Percentiles rank a stretch among this genome's conserved stretches.
These are phyloP conservation scores for Bretziella fagacearum DNA, from an alignment of 2,329 filamentous ascomycete species.

Conservation along the genomic window DNA sequence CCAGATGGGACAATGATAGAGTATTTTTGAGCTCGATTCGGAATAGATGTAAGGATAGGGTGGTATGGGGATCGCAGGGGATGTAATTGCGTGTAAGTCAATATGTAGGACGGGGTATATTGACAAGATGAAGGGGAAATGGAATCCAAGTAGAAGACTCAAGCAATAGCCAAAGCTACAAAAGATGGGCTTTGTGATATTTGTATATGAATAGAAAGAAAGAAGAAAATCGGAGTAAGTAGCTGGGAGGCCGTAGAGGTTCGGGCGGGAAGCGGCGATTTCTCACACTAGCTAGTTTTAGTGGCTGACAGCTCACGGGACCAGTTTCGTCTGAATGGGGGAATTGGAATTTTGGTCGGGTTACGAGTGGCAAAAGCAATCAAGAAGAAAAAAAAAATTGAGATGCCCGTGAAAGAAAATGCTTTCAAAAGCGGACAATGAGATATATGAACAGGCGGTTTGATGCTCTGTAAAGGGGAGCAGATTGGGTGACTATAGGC, in stretches of 20 bases:
- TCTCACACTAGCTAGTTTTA: not conserved
- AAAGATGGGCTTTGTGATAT: not conserved
- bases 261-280: not conserved
- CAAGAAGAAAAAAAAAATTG: too few relatives aligned
- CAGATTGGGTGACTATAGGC: too few relatives aligned
- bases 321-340: not conserved
- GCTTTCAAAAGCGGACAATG: too few relatives aligned
- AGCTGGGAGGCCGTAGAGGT: not conserved
- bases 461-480: too few relatives aligned
- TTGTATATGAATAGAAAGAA: not conserved
- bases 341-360: not conserved
- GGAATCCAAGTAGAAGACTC: not conserved
- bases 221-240: not conserved
- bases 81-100: constrained; percentile 4
- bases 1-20: not conserved
- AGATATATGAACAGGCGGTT: too few relatives aligned
- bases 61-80: constrained; percentile 1
- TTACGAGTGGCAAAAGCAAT: not conserved
- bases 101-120: not conserved
- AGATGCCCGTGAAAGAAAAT: too few relatives aligned
- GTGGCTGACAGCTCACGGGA: not conserved
- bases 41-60: constrained; percentile 4
- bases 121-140: not conserved
- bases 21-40: not conserved
- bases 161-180: not conserved